Conservation (phyloP, 495 filamentous ascomycete species). For the Aspergillus ostianus region DNA sequence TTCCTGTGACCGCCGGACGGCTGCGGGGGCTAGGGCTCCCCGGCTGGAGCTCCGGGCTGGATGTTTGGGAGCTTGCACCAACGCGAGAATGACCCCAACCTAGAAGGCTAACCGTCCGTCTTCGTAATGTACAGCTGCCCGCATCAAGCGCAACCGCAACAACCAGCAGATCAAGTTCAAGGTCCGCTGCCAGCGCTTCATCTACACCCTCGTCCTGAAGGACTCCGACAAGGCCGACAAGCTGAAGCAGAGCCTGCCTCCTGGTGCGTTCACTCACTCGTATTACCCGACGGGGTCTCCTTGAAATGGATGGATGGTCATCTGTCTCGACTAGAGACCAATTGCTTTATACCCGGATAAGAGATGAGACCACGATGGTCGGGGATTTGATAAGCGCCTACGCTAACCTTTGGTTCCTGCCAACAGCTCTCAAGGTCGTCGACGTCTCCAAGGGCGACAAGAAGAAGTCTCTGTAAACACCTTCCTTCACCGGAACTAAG, state of each 20-base stretch:
- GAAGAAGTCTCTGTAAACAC: slow-evolving; percentile 56
- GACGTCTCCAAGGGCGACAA: slow-evolving; percentile 75
- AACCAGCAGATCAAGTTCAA: slow-evolving; percentile 98
- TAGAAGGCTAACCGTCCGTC: slow-evolving; percentile 15
- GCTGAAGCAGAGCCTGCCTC: slow-evolving; percentile 97
- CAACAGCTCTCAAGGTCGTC: slow-evolving; percentile 67
- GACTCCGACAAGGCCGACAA: slow-evolving; percentile 99
- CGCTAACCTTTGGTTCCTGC: background rate
- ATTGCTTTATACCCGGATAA: background rate
- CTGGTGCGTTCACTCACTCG: slow-evolving; percentile 62
- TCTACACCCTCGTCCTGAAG: slow-evolving; percentile 98
- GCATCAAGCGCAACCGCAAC: slow-evolving; percentile 94
- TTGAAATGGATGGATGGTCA: background rate
- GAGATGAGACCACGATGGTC: background rate
- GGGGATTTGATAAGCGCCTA: background rate
- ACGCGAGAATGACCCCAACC: background rate
- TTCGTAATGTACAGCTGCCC: slow-evolving; percentile 75
- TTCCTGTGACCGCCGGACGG: background rate
- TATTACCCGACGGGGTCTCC: background rate
- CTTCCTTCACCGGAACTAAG: slow-evolving; percentile 24
- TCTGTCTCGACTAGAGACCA: background rate
- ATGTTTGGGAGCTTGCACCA: background rate
- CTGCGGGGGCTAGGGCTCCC: background rate
- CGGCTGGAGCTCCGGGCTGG: slow-evolving; percentile 5
- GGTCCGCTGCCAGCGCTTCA: slow-evolving; percentile 91